Conservation (phyloP, 345 rosid genomes). For the Sisymbrium altissimum region DNA sequence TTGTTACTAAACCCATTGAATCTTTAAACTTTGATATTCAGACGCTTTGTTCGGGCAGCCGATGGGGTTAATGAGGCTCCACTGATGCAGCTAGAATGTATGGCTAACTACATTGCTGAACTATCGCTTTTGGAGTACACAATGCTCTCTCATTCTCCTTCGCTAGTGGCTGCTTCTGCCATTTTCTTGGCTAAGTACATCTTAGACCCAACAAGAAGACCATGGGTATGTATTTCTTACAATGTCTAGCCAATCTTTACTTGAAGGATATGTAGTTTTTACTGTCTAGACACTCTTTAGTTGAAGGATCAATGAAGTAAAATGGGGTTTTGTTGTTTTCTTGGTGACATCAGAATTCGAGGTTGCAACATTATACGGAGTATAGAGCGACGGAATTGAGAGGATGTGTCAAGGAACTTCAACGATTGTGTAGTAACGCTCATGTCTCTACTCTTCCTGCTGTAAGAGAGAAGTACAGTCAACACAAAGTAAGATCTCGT, state of each 20-base stretch:
- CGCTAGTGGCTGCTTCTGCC: conserved; percentile 79
- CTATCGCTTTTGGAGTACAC: conserved; percentile 74
- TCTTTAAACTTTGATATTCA: conserved; percentile 25
- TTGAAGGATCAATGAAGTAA: neutral
- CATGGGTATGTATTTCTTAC: conserved; percentile 65
- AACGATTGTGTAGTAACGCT: conserved; percentile 49
- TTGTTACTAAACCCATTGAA: conserved; percentile 5
- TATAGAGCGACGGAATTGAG: conserved; percentile 62
- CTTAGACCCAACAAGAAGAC: conserved; percentile 66
- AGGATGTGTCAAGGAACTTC: conserved; percentile 75
- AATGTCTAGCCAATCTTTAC: neutral
- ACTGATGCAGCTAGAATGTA: conserved; percentile 80
- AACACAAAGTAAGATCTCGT: conserved; percentile 76
- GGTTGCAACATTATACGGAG: conserved; percentile 79
- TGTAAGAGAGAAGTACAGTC: conserved; percentile 83
- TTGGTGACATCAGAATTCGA: conserved; percentile 51
- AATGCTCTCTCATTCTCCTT: conserved; percentile 80
- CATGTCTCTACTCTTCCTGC: conserved; percentile 72
- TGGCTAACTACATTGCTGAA: conserved; percentile 76
- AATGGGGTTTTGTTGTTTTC: neutral
- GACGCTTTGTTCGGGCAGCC: conserved; percentile 89
- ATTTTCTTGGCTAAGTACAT: conserved; percentile 86
- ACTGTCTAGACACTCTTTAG: neutral
- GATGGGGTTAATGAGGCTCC: conserved; percentile 75
- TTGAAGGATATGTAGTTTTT: conserved; percentile 51